Evolutionary conservation across 768 basidiomycete species (phyloP).

Genomic region (Lentinus tigrinus): DNA sequence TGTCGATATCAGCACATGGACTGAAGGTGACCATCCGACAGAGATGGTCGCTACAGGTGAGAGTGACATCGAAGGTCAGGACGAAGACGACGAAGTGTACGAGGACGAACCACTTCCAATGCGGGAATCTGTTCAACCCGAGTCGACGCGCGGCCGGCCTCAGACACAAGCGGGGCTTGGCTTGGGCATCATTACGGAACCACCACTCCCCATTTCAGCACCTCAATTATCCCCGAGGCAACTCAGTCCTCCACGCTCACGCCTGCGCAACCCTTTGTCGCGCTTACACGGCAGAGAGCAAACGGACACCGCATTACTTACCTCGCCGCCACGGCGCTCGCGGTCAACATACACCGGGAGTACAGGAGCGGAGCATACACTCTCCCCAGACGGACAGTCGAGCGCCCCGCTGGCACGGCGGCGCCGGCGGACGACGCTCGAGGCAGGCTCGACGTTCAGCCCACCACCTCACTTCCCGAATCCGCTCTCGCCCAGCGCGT

Average conservation of each 20-base stretch:
- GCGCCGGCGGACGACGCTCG: constrained; percentile 15
- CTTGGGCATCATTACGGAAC: constrained; percentile 13
- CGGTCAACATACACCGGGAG: constrained; percentile 13
- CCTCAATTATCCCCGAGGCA: constrained; percentile 12
- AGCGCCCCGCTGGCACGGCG: constrained; percentile 3
- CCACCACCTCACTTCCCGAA: constrained; percentile 12
- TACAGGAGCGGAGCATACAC: constrained; percentile 1
- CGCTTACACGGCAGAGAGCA: constrained; percentile 14
- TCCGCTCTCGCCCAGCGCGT: constrained; percentile 23
- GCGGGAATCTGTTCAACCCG: constrained; percentile 9
- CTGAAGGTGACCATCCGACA: constrained; percentile 38
- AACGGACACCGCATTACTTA: constrained; percentile 20
- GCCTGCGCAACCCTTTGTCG: neutral
- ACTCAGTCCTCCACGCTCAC: neutral
- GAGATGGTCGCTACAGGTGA: constrained; percentile 22
- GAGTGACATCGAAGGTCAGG: constrained; percentile 23
- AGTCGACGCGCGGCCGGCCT: neutral
- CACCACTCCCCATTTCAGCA: constrained; percentile 12
- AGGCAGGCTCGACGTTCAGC: constrained; percentile 1
- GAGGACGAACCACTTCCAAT: constrained; percentile 31
- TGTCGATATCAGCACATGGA: constrained; percentile 42
- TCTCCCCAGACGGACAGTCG: neutral
- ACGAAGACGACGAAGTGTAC: constrained; percentile 19
- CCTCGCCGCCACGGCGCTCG: constrained; percentile 14
- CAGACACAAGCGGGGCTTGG: constrained; percentile 8